Percentiles rank a stretch among this genome's conserved stretches.
Evolutionary conservation across 495 filamentous ascomycete species (phyloP).

Genomic region (Talaromyces thailandensis): DNA sequence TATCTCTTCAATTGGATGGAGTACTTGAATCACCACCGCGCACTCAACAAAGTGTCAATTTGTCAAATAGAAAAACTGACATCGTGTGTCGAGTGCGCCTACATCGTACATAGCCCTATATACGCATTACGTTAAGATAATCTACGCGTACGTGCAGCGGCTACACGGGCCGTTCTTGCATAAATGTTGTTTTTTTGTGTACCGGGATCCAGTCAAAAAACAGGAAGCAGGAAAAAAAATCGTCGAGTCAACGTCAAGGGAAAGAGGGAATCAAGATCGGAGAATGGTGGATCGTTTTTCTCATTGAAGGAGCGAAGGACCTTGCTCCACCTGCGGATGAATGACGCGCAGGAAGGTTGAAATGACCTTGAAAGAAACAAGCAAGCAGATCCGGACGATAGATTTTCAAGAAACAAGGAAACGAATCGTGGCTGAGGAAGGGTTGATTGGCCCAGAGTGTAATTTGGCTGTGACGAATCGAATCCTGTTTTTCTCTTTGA

Average conservation of each 20-base stretch:
- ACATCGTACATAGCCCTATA: background rate
- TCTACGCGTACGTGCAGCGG: background rate
- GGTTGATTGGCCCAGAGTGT: background rate
- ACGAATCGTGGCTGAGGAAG: background rate
- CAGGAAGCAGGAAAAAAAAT: background rate
- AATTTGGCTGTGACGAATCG: background rate
- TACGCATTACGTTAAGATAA: background rate
- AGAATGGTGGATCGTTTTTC: background rate
- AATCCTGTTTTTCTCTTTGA: background rate
- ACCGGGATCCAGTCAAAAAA: background rate
- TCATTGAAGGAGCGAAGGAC: background rate
- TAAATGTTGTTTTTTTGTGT: background rate
- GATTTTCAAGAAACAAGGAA: background rate
- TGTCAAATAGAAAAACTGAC: background rate
- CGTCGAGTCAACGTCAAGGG: background rate
- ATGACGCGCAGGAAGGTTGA: background rate
- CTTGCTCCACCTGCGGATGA: background rate
- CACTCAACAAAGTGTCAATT: background rate
- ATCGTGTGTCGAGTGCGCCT: background rate
- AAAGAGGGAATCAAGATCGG: background rate
- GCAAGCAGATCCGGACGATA: background rate
- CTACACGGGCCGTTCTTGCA: constrained; percentile 4
- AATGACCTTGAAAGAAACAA: background rate
- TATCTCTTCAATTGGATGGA: background rate
- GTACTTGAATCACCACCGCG: background rate